Conservation (phyloP, 176 grass and related monocot species). For the Hyparrhenia diplandra region DNA sequence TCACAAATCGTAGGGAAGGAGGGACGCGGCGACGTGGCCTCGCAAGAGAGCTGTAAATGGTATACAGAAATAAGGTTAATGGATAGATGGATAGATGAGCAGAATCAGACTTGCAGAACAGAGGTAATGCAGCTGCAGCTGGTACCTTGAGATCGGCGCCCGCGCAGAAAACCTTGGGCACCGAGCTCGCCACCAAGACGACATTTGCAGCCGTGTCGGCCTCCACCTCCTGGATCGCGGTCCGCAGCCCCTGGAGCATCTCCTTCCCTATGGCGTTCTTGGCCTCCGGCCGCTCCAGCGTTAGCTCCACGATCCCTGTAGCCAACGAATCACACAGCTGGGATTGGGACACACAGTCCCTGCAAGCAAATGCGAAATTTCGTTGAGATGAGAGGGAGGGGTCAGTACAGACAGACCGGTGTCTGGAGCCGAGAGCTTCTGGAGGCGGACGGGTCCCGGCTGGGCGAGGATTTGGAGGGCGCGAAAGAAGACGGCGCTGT, state of each 20-base stretch:
- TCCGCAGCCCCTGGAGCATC: constrained; percentile 64
- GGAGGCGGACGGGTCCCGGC: constrained; percentile 45
- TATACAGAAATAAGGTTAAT: too few relatives aligned
- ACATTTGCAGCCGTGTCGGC: constrained; percentile 60
- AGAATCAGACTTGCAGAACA: background rate
- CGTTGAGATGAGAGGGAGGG: background rate
- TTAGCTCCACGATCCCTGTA: constrained; percentile 82
- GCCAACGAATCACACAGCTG: background rate
- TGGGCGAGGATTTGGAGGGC: constrained; percentile 52
- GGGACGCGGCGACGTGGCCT: too few relatives aligned
- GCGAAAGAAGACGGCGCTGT: constrained; percentile 34
- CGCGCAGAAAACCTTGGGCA: constrained; percentile 81
- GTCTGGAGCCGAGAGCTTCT: constrained; percentile 64
- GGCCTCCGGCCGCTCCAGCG: constrained; percentile 70
- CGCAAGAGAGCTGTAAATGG: too few relatives aligned
- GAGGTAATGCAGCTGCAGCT: background rate
- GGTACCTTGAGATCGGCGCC: constrained; percentile 91
- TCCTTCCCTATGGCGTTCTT: constrained; percentile 93
- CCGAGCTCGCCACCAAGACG: constrained; percentile 61
- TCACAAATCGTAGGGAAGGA: too few relatives aligned
- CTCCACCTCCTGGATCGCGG: constrained; percentile 48
- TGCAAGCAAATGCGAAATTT: background rate
- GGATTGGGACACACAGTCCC: background rate
- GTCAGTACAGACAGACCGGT: constrained; percentile 35
- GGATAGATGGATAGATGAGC: too few relatives aligned